Percentiles rank a stretch among this genome's conserved stretches.
These are phyloP conservation scores for Scutellaria baicalensis DNA, from an alignment of 257 asterid genomes.

Conservation along the genomic window DNA sequence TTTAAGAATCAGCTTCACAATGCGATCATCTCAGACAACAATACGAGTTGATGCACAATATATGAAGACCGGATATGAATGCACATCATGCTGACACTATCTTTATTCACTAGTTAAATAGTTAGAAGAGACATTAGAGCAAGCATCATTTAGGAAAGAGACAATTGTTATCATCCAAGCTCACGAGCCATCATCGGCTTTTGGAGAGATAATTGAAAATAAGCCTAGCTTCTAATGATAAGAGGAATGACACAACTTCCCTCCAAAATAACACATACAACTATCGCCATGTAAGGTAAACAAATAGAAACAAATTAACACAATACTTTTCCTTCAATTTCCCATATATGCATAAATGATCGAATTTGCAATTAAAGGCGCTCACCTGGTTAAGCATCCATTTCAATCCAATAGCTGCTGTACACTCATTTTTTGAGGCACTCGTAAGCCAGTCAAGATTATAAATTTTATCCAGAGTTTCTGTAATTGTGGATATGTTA, in stretches of 20 bases:
- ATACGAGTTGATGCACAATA: not conserved
- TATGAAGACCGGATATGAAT: not conserved
- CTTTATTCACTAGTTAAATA: not conserved
- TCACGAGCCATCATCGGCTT: not conserved
- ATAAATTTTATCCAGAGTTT: slow-evolving; percentile 67
- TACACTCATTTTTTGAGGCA: slow-evolving; percentile 90
- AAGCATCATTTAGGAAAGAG: not conserved
- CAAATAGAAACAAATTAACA: not conserved
- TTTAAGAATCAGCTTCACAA: not conserved
- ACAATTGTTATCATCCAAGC: not conserved
- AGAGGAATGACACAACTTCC: not conserved
- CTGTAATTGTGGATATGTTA: slow-evolving; percentile 57
- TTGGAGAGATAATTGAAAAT: not conserved
- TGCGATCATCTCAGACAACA: not conserved
- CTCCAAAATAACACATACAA: not conserved
- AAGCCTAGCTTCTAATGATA: not conserved
- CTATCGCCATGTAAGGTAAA: not conserved
- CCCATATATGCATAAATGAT: not conserved
- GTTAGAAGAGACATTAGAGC: not conserved
- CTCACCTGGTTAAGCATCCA: slow-evolving; percentile 95
- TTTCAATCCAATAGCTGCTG: slow-evolving; percentile 93
- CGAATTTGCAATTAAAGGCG: not conserved
- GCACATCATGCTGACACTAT: not conserved
- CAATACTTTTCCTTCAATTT: not conserved
- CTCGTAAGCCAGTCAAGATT: slow-evolving; percentile 71